Evolutionary conservation across 805 yeast genomes (phyloP).

Genomic region (Nakazawaea ishiwadae): DNA sequence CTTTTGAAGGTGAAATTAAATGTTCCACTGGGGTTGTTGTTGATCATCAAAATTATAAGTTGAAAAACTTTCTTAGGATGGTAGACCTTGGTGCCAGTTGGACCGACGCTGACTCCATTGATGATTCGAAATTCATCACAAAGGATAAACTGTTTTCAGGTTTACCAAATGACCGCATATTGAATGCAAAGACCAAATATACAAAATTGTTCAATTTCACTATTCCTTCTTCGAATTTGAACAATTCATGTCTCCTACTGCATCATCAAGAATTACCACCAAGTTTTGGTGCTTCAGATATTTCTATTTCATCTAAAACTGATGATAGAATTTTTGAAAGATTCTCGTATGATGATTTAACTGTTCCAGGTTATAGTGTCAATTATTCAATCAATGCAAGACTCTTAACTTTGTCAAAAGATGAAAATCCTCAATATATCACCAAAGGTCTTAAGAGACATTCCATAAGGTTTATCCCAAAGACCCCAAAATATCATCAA

Average conservation of each 20-base stretch:
- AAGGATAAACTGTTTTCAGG: conserved; percentile 30
- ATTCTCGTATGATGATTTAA: conserved; percentile 26
- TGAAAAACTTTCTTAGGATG: conserved; percentile 53
- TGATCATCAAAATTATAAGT: conserved; percentile 28
- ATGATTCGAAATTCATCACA: conserved; percentile 16
- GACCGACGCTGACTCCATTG: conserved; percentile 25
- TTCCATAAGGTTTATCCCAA: conserved; percentile 27
- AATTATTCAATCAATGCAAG: conserved; percentile 8
- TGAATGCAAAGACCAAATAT: conserved; percentile 45
- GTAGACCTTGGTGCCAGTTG: conserved; percentile 52
- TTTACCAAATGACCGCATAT: conserved; percentile 40
- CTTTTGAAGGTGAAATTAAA: conserved; percentile 7
- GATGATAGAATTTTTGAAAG: conserved; percentile 24
- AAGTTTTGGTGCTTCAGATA: conserved; percentile 32
- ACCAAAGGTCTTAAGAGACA: not conserved
- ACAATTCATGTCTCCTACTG: conserved; percentile 42
- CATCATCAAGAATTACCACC: conserved; percentile 36
- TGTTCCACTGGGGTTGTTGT: not conserved
- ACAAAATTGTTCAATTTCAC: conserved; percentile 57
- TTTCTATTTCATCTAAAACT: not conserved
- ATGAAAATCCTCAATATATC: not conserved
- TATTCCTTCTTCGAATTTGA: conserved; percentile 46
- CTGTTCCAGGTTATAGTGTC: conserved; percentile 18
- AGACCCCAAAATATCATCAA: conserved; percentile 34
- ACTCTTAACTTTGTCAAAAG: not conserved